Conservation (phyloP, 2,329 filamentous ascomycete genomes). For the Ophiobolus disseminans region DNA sequence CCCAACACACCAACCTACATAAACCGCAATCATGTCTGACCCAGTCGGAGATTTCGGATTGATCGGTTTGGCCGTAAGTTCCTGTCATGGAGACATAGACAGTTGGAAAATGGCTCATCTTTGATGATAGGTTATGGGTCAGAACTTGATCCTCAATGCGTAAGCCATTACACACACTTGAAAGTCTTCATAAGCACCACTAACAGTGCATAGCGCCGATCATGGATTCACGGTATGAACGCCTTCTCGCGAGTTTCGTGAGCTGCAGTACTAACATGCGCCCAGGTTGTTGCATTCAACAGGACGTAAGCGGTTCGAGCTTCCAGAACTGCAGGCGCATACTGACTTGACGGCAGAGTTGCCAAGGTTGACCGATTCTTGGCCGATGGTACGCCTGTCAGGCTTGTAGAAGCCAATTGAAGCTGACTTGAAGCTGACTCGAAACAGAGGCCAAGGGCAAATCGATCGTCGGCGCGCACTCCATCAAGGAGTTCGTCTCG, state of each 20-base stretch:
- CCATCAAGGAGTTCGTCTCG: constrained; percentile 89
- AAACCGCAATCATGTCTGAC: constrained; percentile 46
- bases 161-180: constrained; percentile 36
- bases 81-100: neutral
- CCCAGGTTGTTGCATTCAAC: constrained; percentile 86
- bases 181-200: constrained; percentile 23
- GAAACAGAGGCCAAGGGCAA: constrained; percentile 70
- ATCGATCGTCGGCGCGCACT: constrained; percentile 91
- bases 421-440: constrained; percentile 30
- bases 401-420: neutral
- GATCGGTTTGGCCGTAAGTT: constrained; percentile 58
- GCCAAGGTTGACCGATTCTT: constrained; percentile 97
- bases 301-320: constrained; percentile 65
- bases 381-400: constrained; percentile 62
- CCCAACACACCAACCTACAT: constrained; percentile 13
- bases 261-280: constrained; percentile 22
- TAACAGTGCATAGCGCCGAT: constrained; percentile 52
- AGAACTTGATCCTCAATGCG: constrained; percentile 64
- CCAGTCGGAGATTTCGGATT: constrained; percentile 56
- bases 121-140: constrained; percentile 53
- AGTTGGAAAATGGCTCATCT: constrained; percentile 25
- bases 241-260: constrained; percentile 1
- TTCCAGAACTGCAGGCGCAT: neutral
- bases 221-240: constrained; percentile 76
- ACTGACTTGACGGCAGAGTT: constrained; percentile 58